These are phyloP conservation scores for Trypanosoma scelopori DNA, from an alignment of 208 protist genomes.

Conservation along the genomic window DNA sequence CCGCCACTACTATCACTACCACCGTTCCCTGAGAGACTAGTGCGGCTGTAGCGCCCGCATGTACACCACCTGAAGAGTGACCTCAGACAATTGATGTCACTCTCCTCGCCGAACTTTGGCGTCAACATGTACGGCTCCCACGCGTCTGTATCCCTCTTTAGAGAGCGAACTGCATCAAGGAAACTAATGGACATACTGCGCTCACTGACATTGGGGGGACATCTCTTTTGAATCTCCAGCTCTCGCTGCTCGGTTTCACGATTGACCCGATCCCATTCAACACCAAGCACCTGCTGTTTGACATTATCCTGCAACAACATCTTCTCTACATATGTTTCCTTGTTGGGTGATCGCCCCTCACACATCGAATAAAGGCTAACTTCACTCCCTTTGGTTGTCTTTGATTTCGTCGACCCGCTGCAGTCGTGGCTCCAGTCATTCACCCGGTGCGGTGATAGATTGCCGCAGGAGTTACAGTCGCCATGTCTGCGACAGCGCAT, in stretches of 20 bases:
- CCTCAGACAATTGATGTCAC: not conserved
- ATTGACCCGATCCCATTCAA: conserved; percentile 28
- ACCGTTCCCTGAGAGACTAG: not conserved
- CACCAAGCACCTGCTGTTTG: not conserved
- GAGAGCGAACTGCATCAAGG: conserved; percentile 13
- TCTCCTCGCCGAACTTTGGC: not conserved
- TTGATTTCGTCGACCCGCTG: too few species aligned
- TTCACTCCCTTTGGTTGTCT: not conserved
- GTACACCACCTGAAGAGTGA: not conserved
- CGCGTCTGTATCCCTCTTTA: conserved; percentile 23
- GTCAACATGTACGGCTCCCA: conserved; percentile 24
- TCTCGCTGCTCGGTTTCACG: conserved; percentile 4
- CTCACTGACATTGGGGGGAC: not conserved
- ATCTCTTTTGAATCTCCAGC: not conserved
- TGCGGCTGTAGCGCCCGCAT: not conserved
- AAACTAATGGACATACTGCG: conserved; percentile 12
- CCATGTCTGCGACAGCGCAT: too few species aligned
- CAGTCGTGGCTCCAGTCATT: too few species aligned
- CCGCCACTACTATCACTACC: not conserved
- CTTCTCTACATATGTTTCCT: not conserved
- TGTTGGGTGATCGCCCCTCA: not conserved
- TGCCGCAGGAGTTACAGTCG: too few species aligned
- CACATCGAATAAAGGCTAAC: not conserved
- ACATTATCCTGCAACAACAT: not conserved
- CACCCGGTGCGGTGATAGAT: too few species aligned